Conservation (phyloP, 495 filamentous ascomycete genomes). For the Penicillium psychrofluorescens region DNA sequence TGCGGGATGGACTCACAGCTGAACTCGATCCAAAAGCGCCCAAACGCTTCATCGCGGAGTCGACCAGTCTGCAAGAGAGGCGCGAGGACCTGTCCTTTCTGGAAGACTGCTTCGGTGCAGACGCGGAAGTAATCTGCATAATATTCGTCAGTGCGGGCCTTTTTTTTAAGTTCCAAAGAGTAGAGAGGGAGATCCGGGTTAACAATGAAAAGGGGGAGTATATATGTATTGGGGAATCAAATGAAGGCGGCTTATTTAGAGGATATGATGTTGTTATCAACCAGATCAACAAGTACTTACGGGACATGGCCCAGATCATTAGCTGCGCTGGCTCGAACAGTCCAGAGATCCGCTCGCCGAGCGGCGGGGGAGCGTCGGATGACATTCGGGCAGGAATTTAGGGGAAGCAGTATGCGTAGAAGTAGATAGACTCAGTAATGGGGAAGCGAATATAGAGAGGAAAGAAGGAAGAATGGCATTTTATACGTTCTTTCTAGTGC, state of each 20-base stretch:
- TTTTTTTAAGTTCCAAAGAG: background rate
- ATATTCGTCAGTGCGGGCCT: background rate
- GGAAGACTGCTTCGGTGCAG: constrained; percentile 26
- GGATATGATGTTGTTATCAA: background rate
- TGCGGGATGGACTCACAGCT: constrained; percentile 14
- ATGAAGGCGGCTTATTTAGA: no score
- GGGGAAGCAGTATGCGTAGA: no score
- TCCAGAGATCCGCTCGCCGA: constrained; percentile 11
- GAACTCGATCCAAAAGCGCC: constrained; percentile 37
- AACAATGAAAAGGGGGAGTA: no score
- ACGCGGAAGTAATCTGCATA: constrained; percentile 25
- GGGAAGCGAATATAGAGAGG: constrained; percentile 5
- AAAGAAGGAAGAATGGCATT: background rate
- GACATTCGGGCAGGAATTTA: constrained; percentile 4
- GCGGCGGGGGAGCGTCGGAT: constrained; percentile 7
- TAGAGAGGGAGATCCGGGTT: background rate
- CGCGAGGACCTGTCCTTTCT: constrained; percentile 29
- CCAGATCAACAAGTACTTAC: constrained; percentile 14
- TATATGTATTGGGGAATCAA: no score
- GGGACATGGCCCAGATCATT: constrained; percentile 22
- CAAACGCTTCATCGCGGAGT: constrained; percentile 38
- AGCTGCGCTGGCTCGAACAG: constrained; percentile 26
- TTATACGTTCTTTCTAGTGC: no score
- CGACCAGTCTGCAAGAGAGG: constrained; percentile 22
- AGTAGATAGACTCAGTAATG: background rate